phyloP scores from a whole-genome alignment of 2,329 filamentous ascomycete species.

The Penicillium sp. region DNA sequence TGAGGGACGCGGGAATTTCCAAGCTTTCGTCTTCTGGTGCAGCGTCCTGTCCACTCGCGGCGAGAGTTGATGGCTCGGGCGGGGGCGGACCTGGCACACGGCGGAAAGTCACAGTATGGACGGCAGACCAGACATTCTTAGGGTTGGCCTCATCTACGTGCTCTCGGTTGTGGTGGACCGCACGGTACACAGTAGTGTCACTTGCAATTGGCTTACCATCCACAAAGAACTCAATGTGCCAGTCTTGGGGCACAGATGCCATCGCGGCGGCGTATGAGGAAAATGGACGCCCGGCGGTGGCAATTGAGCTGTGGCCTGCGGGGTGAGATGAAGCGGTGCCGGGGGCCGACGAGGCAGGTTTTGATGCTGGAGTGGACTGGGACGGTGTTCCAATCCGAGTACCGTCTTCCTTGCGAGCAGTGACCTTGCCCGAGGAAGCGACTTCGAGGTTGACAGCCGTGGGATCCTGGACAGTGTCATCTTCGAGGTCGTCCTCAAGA shows the following conservation, averaged over 20 bases:
- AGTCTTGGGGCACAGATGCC: constrained; percentile 82
- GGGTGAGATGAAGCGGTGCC: constrained; percentile 31
- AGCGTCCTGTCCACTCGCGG: constrained; percentile 58
- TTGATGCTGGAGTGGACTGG: constrained; percentile 59
- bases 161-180: constrained; percentile 75
- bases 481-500: constrained; percentile 80
- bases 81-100: constrained; percentile 83
- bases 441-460: constrained; percentile 92
- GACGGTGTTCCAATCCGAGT: constrained; percentile 83
- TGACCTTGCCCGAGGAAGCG: constrained; percentile 83
- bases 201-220: constrained; percentile 83
- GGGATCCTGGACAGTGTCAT: constrained; percentile 77
- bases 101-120: constrained; percentile 91
- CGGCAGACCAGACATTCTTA: constrained; percentile 85
- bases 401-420: constrained; percentile 89
- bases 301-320: constrained; percentile 53
- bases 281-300: constrained; percentile 64
- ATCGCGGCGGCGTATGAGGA: constrained; percentile 82
- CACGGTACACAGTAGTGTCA: constrained; percentile 94
- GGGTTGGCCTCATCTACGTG: constrained; percentile 69
- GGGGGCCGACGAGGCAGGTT: constrained; percentile 46
- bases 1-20: constrained; percentile 76
- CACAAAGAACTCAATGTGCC: constrained; percentile 96
- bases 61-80: constrained; percentile 69
- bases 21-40: constrained; percentile 60